phyloP scores from a whole-genome alignment of 164 flowering plant species.

The Chloranthus sessilifolius region DNA sequence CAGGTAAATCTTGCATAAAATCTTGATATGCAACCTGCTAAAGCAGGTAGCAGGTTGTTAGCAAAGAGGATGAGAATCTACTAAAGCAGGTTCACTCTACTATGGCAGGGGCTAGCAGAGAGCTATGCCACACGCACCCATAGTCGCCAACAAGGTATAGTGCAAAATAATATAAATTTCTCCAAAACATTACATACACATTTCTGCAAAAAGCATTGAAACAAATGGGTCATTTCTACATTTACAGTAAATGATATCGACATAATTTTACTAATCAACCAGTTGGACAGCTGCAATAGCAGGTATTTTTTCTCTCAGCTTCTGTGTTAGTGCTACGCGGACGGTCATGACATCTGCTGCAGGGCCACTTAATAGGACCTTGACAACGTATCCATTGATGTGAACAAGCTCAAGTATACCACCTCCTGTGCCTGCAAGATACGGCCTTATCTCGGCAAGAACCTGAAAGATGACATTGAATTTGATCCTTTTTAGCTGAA shows the following conservation, averaged over 20 bases:
- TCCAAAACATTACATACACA: no score
- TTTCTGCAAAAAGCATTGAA: no score
- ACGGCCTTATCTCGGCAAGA: conserved; percentile 87
- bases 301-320: conserved; percentile 83
- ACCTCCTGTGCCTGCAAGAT: conserved; percentile 80
- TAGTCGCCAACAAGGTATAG: no score
- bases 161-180: no score
- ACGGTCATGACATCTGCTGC: conserved; percentile 93
- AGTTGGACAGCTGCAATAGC: conserved; percentile 78
- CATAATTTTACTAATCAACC: conserved; percentile 25
- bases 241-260: conserved; percentile 4
- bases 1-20: no score
- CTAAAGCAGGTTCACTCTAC: no score
- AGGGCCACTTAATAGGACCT: conserved; percentile 76
- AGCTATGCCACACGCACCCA: no score
- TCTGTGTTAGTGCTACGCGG: conserved; percentile 93
- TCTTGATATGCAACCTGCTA: no score
- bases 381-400: conserved; percentile 58
- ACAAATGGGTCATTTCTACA: not conserved
- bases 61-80: no score
- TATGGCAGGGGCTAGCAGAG: no score
- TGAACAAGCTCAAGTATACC: conserved; percentile 70
- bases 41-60: no score
- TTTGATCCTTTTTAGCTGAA: not conserved
- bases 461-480: conserved; percentile 37